Evolutionary conservation across 2,329 filamentous ascomycete genomes (phyloP), one percentile per base, ranked within the genome.

Genomic region (Aschersonia sp.): DNA sequence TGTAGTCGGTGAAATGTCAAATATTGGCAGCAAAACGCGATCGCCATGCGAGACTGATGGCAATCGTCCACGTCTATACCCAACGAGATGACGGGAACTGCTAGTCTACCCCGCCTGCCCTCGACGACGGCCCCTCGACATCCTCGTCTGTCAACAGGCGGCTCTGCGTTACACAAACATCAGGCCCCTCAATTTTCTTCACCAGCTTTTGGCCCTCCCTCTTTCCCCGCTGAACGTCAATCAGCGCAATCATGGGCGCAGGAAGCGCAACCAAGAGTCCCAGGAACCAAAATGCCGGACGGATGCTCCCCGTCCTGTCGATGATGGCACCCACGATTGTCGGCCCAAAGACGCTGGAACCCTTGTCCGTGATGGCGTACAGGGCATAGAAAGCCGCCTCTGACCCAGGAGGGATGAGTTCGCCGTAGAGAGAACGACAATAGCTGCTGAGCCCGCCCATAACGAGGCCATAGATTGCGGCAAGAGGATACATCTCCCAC

Each of bases 351-450:
- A 97, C 74, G 60, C 86, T 94, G 29, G 85, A 92, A 1, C 91
- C 89, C 65, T 98, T 98, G 63, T 98, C 92, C 2, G 92, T 97
- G 53, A 97, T 96, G 38, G 92, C 92, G 61, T 97, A 98, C 2
- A 98, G 72, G 0, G 91, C 89, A 61, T 94, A 98, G 61, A 98
- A 98, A 0, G 91, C 89, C 0, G 92, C 89, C 65, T 98, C 92
- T 31, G 85, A 94, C 4, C 92, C 92, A 0, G 88, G 87, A 1
- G 92, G 92, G 48, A 98, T 94, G 49, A 98, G 74, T 63, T 97
- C 89, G 40, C 89, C 89, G 60, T 87, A 98, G 4, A 98, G 73
- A 51, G 86, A 89, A 42, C 92, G 83, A 61, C 92, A 97, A 65
- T 97, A 96, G 30, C 84, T 85, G 50, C 85, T 88, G 41, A 98